Evolutionary conservation across 2,329 filamentous ascomycete species (phyloP), one percentile per base, ranked within the genome.

Genomic region (Trichothecium sympodiale): DNA sequence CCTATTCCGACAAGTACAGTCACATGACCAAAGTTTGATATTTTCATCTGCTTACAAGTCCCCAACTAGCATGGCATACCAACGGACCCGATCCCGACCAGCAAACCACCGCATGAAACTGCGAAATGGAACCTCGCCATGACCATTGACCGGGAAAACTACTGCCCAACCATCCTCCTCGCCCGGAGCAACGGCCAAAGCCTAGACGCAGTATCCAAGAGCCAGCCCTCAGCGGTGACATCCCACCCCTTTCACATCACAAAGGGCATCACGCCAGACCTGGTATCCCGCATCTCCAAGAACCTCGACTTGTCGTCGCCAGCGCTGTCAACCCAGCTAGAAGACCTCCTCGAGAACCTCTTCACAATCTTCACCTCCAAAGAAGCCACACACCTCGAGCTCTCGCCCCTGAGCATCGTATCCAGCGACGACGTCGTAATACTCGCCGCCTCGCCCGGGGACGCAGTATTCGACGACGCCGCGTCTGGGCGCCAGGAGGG

Each of bases 361-460:
- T 53, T 49, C 34, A 38, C 28, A 0, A 52, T 71, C 2, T 74
- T 74, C 40, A 42, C 43, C 1, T 51, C 60, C 9, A 61, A 60
- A 17, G 67, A 74, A 34, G 69, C 66, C 0, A 65, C 58, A 5
- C 49, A 60, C 1, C 48, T 72, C 3, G 62, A 69, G 37, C 49
- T 66, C 5, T 56, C 60, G 25, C 50, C 61, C 0, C 46, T 69
- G 0, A 52, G 44, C 0, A 52, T 71, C 40, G 41, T 43, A 1
- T 51, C 60, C 9, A 61, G 60, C 17, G 67, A 74, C 35, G 69
- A 65, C 37, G 49, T 66, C 5, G 56, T 60, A 23, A 49, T 61
- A 0, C 46, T 69, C 0, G 0, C 8, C 34, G 0, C 26, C 5
- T 25, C 17, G 6, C 15, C 18, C 23, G 17, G 18, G n/a, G 46